These are phyloP conservation scores for Ceratobasidium theobromae DNA, from an alignment of 1,284 basidiomycete genomes.

Conservation along the genomic window DNA sequence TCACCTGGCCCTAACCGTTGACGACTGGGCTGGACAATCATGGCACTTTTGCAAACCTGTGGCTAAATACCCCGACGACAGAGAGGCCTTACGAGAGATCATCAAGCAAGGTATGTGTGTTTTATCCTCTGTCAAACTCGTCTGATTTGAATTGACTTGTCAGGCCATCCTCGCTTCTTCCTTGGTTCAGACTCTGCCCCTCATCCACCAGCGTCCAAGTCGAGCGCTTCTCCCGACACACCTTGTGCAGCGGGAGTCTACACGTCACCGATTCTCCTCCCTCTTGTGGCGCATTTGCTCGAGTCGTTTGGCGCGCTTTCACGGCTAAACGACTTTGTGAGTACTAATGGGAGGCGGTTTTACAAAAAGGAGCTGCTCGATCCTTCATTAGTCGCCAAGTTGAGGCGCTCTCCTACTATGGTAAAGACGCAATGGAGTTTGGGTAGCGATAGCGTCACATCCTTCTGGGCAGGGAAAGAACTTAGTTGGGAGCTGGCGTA, in stretches of 20 bases:
- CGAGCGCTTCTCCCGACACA: slow-evolving; percentile 67
- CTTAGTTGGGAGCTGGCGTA: slow-evolving; percentile 70
- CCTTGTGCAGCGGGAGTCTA: slow-evolving; percentile 93
- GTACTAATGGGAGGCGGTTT: slow-evolving; percentile 74
- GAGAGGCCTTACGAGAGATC: slow-evolving; percentile 79
- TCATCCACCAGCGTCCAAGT: slow-evolving; percentile 81
- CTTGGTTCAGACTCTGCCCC: slow-evolving; percentile 97
- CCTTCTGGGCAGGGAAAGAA: slow-evolving; percentile 89
- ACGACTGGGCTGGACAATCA: slow-evolving; percentile 96
- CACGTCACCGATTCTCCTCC: slow-evolving; percentile 87
- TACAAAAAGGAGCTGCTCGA: slow-evolving; percentile 53
- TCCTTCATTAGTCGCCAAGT: slow-evolving; percentile 40
- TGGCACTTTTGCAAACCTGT: slow-evolving; percentile 99
- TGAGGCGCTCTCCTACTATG: slow-evolving; percentile 48
- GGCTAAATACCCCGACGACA: slow-evolving; percentile 93
- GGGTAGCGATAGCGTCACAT: slow-evolving; percentile 66
- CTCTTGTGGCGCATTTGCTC: slow-evolving; percentile 79
- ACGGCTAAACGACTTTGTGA: slow-evolving; percentile 76
- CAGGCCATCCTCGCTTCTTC: slow-evolving; percentile 95
- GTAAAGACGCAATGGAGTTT: slow-evolving; percentile 57
- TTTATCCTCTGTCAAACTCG: neutral
- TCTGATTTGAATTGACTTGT: neutral
- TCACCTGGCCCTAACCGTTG: slow-evolving; percentile 91
- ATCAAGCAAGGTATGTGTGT: slow-evolving; percentile 67
- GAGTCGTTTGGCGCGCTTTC: slow-evolving; percentile 86